phyloP scores from a whole-genome alignment of 768 basidiomycete genomes.

The Naganishia randhawae region DNA sequence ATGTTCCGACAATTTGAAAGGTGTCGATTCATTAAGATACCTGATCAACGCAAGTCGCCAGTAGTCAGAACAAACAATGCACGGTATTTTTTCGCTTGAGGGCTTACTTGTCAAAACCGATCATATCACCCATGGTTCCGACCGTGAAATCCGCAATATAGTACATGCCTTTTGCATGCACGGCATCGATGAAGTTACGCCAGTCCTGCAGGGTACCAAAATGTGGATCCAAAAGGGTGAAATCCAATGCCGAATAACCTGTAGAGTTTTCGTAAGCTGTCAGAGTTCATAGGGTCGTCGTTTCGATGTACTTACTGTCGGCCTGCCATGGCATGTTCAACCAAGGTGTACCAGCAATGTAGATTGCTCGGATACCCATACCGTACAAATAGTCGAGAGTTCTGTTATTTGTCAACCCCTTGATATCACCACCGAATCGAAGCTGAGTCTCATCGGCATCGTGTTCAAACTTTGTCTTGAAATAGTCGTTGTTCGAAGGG shows the following conservation, averaged over 20 bases:
- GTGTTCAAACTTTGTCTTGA: conserved; percentile 70
- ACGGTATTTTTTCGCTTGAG: background rate
- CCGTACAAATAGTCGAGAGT: conserved; percentile 78
- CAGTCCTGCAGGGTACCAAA: conserved; percentile 83
- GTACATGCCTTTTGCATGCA: conserved; percentile 82
- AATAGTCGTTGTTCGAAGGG: conserved; percentile 86
- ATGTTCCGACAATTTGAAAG: conserved; percentile 74
- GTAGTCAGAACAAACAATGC: background rate
- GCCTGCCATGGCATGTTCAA: conserved; percentile 97
- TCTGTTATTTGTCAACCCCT: conserved; percentile 63
- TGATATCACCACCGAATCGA: conserved; percentile 82
- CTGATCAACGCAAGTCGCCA: conserved; percentile 44
- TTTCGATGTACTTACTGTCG: conserved; percentile 65
- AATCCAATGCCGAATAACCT: conserved; percentile 93
- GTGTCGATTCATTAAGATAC: conserved; percentile 71
- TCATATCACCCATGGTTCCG: conserved; percentile 81
- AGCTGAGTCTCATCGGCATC: conserved; percentile 86
- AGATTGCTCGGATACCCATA: conserved; percentile 79
- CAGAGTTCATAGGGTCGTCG: background rate
- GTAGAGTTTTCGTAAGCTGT: background rate
- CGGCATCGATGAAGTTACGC: conserved; percentile 66
- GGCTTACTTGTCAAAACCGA: conserved; percentile 78
- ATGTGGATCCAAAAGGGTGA: conserved; percentile 84
- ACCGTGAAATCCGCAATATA: conserved; percentile 91
- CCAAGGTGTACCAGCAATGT: conserved; percentile 88